Percentiles rank a stretch among this genome's conserved stretches.
phyloP scores from a whole-genome alignment of 495 filamentous ascomycete species.

The Tuber umbilicatum region DNA sequence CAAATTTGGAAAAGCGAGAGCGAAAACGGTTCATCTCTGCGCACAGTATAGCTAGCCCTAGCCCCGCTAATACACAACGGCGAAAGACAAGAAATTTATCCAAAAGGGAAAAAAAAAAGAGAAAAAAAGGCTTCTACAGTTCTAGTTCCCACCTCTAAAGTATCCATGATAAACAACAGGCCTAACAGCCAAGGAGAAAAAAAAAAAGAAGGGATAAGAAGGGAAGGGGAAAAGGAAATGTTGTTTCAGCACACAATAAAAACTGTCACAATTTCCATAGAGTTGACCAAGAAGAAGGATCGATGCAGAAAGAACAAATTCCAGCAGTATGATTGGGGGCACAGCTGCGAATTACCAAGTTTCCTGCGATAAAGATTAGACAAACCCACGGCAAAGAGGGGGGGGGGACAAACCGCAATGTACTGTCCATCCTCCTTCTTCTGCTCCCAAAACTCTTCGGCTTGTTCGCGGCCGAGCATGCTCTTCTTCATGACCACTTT shows the following conservation, averaged over 20 bases:
- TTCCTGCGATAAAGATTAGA: not conserved
- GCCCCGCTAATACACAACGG: not conserved
- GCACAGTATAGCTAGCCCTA: not conserved
- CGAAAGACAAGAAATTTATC: not conserved
- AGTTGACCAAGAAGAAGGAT: not conserved
- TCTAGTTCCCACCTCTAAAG: not conserved
- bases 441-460: slow-evolving; percentile 67
- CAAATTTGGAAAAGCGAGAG: not conserved
- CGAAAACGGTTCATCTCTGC: not conserved
- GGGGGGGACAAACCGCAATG: slow-evolving; percentile 53
- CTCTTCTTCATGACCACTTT: slow-evolving; percentile 78
- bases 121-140: not conserved
- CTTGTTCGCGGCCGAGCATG: slow-evolving; percentile 64
- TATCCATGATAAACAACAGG: not conserved
- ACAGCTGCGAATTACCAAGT: not conserved
- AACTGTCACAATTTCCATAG: not conserved
- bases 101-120: not conserved
- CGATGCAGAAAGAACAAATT: not conserved
- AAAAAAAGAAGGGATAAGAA: not conserved
- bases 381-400: not conserved
- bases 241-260: not conserved
- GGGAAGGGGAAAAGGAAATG: not conserved
- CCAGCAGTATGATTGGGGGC: not conserved
- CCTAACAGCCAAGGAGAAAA: not conserved
- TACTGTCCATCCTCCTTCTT: slow-evolving; percentile 83